Evolutionary conservation across 2,329 filamentous ascomycete genomes (phyloP), one percentile per base, ranked within the genome.

Genomic region (Neofusicoccum kwambonambiense): DNA sequence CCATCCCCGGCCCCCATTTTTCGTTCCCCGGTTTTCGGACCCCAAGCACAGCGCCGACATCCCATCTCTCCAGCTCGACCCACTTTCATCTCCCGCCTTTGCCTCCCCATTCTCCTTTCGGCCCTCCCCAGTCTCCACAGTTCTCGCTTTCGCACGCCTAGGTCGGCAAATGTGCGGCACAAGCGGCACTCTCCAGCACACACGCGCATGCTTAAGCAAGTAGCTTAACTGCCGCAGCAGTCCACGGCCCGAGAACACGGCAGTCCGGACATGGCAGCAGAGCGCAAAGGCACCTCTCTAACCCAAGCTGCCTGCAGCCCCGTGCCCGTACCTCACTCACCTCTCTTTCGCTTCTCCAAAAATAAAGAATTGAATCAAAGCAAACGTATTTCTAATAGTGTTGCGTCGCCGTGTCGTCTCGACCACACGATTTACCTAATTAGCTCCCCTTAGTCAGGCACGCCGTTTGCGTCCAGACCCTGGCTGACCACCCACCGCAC

Each of bases 1-100:
- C 39, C 56, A 60, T 60, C 56, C 22, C 56, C 56, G 42, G 42
- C 56, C 56, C 56, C 56, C 56, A 35, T 27, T 31, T 27, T n/a
- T 27, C 37, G 1, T 41, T 35, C 56, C 56, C 56, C 56, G 56
- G 56, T 60, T 60, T 35, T 60, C 56, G 56, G 56, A 58, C 52
- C 22, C 37, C 37, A 27, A 57, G 22, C 27, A 31, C 27, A 7
- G 27, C 27, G 27, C 27, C 27, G 27, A 31, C 27, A 7, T 58
- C 15, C 35, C 39, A 31, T 12, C 22, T 45, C 39, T 2, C 13
- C 19, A 45, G 39, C 19, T 19, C 19, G 54, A 22, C 39, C 54
- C 54, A 58, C 39, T 42, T 41, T 42, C 54, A 44, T 42, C 39
- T 45, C 9, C 41, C 54, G 51, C 31, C 17, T 15, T 41, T 19